Base-by-base conservation (phyloP, 305 asterid species). In the Caryopteris hybrid region DNA sequence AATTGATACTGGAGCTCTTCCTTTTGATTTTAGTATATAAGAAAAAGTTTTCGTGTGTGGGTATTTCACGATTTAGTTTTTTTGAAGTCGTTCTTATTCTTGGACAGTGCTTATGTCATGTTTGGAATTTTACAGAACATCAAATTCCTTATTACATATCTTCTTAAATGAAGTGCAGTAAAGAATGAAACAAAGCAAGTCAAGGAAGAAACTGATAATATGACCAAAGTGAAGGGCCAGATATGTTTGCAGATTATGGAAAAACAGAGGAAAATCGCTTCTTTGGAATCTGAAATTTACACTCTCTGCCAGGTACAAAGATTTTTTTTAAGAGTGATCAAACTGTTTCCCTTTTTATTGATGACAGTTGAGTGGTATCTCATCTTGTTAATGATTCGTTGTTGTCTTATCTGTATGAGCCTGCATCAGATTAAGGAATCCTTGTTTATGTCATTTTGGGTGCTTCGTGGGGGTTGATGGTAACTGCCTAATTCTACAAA, bases 221-320 rank as follows among this genome's bases (percentile, higher is more conserved):
- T 85, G 77, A 69, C 79, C 78, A 81, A 84, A 71, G 78, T 76
- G 23, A 90, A 82, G 78, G 85, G 83, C 70, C 74, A 83, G 58
- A 80, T 87, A 74, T 79, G 88, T 74, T 71, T 68, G 52, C 76
- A 73, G 80, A 88, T 93, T 70, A 61, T 83, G 85, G 91, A 84
- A 66, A 88, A 79, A 43, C 92, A 83, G 82, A 85, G 78, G 74
- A 90, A 85, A 79, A 66, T 82, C 36, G 73, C 83, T 67, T 78
- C 83, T 31, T 22, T 83, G 59, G 95, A 78, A 73, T 74, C 83
- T 62, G 95, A 90, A 67, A 80, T 86, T 47, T 74, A 79, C 79
- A 84, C 85, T n/a, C 88, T 87, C 67, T 79, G 69, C 66, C 91
- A 87, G 91, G 99, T 88, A 65, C 43, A 17, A 5, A 46, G 13